Base-by-base conservation (phyloP, 176 grass and related monocot species). In the Zoysia pacifica region DNA sequence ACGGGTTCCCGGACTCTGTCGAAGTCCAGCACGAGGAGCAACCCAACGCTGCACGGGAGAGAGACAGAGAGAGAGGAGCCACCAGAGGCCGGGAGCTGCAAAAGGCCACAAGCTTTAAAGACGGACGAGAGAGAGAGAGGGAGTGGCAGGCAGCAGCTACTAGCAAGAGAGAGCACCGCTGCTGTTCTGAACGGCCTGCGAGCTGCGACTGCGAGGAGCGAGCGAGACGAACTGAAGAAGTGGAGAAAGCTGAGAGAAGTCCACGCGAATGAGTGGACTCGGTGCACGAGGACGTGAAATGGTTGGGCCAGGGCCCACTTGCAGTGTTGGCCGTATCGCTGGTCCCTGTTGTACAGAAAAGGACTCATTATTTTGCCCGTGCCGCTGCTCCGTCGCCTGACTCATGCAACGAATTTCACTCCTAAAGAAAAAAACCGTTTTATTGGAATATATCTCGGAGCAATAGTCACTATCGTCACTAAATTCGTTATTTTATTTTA, bases 51-150 rank as follows among this genome's bases (percentile, higher is more conserved):
- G 83, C 65, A 76, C 39, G 47, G n/a, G 74, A 48, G 77, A 63
- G 51, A 55, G 48, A 54, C 64, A 61, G 43, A 45, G 43, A 38
- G 59, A 15, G 75, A 58, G 79, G 55, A 13, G 77, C 40, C 72
- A 79, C 46, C n/a, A 82, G 62, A 38, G 65, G 19, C 61, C 65
- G 73, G 35, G 59, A 50, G 38, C 9, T 74, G 77, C 69, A 78
- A 88, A 94, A 94, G 86, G 83, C 80, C 69, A 93, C 92, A 91
- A n/a, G 81, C 90, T 89, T 91, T 91, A 98, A 91, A 94, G 86
- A 48, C 52, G 11, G 47, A 42, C 52, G 84, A 79, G 73, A 52
- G 79, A 65, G 78, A 42, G 79, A 53, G 74, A 61, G 70, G 70
- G 40, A 81, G 75, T n/a, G 40, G n/a, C n/a, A n/a, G n/a, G n/a